These are phyloP conservation scores for Cucumis cinereus DNA, from an alignment of 306 rosid species.

Conservation along the genomic window DNA sequence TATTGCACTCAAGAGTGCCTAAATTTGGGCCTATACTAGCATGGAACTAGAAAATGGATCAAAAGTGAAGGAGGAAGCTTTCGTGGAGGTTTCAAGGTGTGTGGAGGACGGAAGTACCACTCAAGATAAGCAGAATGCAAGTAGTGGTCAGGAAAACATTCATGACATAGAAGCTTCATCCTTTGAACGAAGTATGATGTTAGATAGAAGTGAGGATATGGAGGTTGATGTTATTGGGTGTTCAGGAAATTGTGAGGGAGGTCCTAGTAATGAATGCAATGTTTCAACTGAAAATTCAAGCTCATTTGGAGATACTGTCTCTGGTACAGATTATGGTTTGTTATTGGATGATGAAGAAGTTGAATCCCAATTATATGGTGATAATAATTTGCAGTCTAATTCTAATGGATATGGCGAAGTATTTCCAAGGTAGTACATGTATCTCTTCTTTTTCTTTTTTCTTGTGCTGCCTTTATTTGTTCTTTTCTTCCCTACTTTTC, in stretches of 20 bases:
- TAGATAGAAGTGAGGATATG: slow-evolving; percentile 20
- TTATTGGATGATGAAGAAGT: slow-evolving; percentile 43
- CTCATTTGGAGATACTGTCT: slow-evolving; percentile 58
- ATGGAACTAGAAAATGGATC: slow-evolving; percentile 41
- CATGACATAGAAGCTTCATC: slow-evolving; percentile 12
- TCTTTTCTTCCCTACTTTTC: background rate
- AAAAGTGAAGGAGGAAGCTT: slow-evolving; percentile 20
- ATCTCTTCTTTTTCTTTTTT: background rate
- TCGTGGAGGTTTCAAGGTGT: slow-evolving; percentile 16
- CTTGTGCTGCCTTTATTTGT: background rate
- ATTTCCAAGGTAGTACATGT: slow-evolving; percentile 33
- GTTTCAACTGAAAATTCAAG: slow-evolving; percentile 50
- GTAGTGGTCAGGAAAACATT: slow-evolving; percentile 15
- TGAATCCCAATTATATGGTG: slow-evolving; percentile 23
- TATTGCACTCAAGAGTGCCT: background rate
- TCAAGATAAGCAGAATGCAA: slow-evolving; percentile 15
- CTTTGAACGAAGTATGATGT: slow-evolving; percentile 10
- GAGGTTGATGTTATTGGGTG: slow-evolving; percentile 36
- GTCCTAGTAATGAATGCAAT: slow-evolving; percentile 14
- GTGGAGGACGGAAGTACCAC: slow-evolving; percentile 20
- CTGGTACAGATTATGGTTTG: slow-evolving; percentile 27
- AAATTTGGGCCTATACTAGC: background rate
- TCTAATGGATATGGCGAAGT: slow-evolving; percentile 25
- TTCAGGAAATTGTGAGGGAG: slow-evolving; percentile 15
- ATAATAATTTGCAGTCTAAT: slow-evolving; percentile 15